Evolutionary conservation across 1,284 basidiomycete species (phyloP), one percentile per base, ranked within the genome.

Genomic region (Puccinia coronata): DNA sequence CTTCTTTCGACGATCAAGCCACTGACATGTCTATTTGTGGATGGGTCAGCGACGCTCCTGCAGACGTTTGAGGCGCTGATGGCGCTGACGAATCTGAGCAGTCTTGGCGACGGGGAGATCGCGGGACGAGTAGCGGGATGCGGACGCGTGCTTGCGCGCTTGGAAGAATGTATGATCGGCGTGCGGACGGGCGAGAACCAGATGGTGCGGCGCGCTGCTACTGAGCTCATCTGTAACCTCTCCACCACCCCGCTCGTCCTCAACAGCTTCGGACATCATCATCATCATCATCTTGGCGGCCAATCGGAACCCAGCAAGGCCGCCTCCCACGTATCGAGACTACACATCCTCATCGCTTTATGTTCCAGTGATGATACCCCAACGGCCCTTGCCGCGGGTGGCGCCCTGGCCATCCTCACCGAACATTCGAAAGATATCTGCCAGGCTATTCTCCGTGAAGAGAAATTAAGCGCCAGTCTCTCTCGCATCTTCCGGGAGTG

Each of bases 71-170:
- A 99, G 86, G 91, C 92, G 2, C 89, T 95, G 82, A 96, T 99
- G 93, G 96, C 95, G 0, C 89, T 99, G 70, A 99, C 96, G 4
- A 99, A 99, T 85, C 87, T 99, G 49, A 92, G 95, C 0, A 95
- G 93, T n/a, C 89, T 92, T 72, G 90, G 90, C 80, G n/a, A n/a
- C n/a, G 87, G 90, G 0, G 89, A 90, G 55, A 86, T 91, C n/a
- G 90, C 92, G 2, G 87, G 89, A 25, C 89, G 90, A 49, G 89
- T 96, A 57, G 90, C 90, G 0, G 77, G 83, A 5, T 87, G 89
- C 0, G 88, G 90, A n/a, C 90, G 90, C 2, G 85, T 95, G 31
- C 84, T 94, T 71, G 88, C 88, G 84, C 91, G 90, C 82, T 88
- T 93, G 9, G 94, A 96, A 85, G 89, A 93, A n/a, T 86, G 94